A percentile compares a stretch with the other conserved stretches of the same genome.
phyloP scores from a whole-genome alignment of 371 early-diverging fungal species.

The Mucor irregularis region DNA sequence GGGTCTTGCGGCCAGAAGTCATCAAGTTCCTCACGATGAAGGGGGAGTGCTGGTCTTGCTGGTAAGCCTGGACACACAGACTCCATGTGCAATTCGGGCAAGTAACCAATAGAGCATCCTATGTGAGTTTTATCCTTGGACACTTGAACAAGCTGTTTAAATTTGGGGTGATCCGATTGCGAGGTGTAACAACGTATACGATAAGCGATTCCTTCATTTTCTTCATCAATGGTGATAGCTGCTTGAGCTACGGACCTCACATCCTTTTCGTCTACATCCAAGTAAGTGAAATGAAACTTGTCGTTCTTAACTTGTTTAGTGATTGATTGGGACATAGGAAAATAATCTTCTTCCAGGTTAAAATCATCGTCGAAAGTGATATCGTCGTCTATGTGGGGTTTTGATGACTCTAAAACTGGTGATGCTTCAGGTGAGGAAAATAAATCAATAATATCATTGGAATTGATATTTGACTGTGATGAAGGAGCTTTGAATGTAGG shows the following conservation, averaged over 20 bases:
- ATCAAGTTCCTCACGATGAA: constrained; percentile 21
- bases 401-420: neutral
- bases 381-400: too few species aligned
- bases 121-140: neutral
- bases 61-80: constrained; percentile 35
- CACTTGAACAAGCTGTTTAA: neutral
- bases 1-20: constrained; percentile 19
- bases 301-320: constrained; percentile 2
- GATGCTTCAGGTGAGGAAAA: constrained; percentile 17
- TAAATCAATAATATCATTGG: constrained; percentile 4
- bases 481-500: neutral
- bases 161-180: constrained; percentile 26
- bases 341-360: constrained; percentile 6
- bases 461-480: neutral
- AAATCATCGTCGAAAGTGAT: neutral
- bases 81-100: constrained; percentile 18
- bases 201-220: constrained; percentile 17
- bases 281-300: constrained; percentile 32
- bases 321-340: constrained; percentile 13
- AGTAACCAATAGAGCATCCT: constrained; percentile 15
- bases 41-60: constrained; percentile 19
- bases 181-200: constrained; percentile 28
- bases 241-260: constrained; percentile 33
- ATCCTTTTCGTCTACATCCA: constrained; percentile 19
- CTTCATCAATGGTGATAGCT: constrained; percentile 23